These are phyloP conservation scores for Nannochloropsis granulata DNA, from an alignment of 108 stramenopile genomes.

Conservation along the genomic window DNA sequence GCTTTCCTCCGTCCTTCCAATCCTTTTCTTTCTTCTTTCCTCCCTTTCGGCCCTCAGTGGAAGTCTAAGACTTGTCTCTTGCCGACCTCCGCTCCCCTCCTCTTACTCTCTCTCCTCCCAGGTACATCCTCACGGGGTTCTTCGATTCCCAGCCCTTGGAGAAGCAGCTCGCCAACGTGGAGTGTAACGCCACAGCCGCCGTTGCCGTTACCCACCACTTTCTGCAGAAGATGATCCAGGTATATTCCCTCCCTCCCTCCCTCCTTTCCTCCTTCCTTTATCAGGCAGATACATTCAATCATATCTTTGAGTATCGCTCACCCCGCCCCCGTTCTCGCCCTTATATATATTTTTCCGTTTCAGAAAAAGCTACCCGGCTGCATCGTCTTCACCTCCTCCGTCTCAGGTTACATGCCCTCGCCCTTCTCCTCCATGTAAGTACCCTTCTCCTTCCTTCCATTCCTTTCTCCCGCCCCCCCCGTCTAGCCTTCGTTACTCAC, in stretches of 20 bases:
- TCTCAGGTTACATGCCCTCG: conserved; percentile 90
- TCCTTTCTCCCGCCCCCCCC: not conserved
- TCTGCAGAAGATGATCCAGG: conserved; percentile 31
- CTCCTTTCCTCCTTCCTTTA: not conserved
- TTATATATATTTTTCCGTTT: conserved; percentile 38
- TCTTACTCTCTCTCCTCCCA: not conserved
- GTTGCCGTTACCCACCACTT: conserved; percentile 90
- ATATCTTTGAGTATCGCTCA: not conserved
- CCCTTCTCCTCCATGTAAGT: conserved; percentile 77
- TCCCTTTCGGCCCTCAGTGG: too few species aligned
- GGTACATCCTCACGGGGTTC: conserved; percentile 93
- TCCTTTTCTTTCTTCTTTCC: too few species aligned
- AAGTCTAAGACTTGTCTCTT: too few species aligned
- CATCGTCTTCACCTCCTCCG: conserved; percentile 88
- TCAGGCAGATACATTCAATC: not conserved
- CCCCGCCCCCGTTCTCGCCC: not conserved
- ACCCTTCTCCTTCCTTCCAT: not conserved
- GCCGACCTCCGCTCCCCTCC: too few species aligned
- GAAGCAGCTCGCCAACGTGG: conserved; percentile 76
- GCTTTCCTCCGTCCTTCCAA: too few species aligned
- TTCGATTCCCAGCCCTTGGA: conserved; percentile 76
- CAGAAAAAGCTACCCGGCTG: conserved; percentile 61
- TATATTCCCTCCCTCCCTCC: not conserved
- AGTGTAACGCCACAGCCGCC: conserved; percentile 91
- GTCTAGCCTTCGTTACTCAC: not conserved